Base-by-base conservation (phyloP, 129 eudicot genomes). In the Saussurea involucrata region DNA sequence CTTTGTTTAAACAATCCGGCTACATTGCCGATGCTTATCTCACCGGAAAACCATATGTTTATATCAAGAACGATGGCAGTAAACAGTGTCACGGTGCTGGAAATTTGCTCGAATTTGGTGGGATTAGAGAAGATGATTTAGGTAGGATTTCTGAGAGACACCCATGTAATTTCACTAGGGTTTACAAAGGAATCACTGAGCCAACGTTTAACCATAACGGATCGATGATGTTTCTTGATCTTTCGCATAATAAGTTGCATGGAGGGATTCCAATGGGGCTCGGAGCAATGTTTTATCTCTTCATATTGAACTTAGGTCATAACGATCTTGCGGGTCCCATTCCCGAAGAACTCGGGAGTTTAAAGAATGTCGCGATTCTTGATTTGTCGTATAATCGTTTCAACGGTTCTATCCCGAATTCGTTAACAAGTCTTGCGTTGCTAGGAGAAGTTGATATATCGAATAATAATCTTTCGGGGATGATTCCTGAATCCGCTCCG, bases 261-360 rank as follows among this genome's bases (percentile, higher is more conserved):
- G 97, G 97, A 10, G 74, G 83, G 53, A 87, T 91, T 42, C 97
- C 97, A 0, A 91, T 83, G 85, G 97, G 89, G 85, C 85, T 91
- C 0, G 97, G 97, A 13, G 68, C 87, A 65, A 85, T 89, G 95
- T 85, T 42, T 70, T 91, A 91, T 74, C 87, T 88, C 21, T 76
- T 44, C 1, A 73, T 91, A 29, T 69, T 91, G 78, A 87, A 83
- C 60, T 44, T 91, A 83, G 92, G 86, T 17, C 94, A 91, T 76
- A 91, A 89, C 61, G 77, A 83, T 76, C 89, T 91, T 12, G 80
- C 89, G 0, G 95, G 92, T 20, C 83, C 88, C 1, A 89, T 91
- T 34, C 97, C 97, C n/a, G 77, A 81, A 10, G 92, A 85, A 81
- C 88, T 91, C n/a, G 92, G 84, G 17, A 83, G 85, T 18, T 49